phyloP scores from a whole-genome alignment of 1,139 yeast genomes.

The Candida dubliniensis region DNA sequence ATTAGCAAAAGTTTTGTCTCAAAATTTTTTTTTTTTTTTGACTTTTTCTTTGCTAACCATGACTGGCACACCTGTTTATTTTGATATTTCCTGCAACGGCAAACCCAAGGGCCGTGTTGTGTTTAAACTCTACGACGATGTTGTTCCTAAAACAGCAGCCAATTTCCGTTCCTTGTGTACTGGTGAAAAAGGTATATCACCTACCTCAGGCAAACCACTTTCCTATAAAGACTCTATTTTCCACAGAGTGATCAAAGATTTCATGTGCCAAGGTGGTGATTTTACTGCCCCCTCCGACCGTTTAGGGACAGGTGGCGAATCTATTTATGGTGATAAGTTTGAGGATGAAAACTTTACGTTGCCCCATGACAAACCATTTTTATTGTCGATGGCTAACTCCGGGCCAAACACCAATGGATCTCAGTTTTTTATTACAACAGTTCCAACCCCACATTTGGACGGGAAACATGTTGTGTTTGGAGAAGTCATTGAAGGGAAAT shows the following conservation, averaged over 20 bases:
- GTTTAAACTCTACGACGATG: conserved; percentile 73
- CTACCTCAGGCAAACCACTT: conserved; percentile 59
- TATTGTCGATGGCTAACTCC: conserved; percentile 94
- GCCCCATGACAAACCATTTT: conserved; percentile 79
- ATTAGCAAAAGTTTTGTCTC: no score
- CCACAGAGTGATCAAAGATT: conserved; percentile 88
- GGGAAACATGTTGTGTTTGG: conserved; percentile 98
- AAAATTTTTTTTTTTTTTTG: neutral
- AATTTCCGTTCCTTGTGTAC: conserved; percentile 90
- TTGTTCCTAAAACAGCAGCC: conserved; percentile 91
- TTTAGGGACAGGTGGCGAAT: conserved; percentile 87
- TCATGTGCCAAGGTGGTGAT: conserved; percentile 98
- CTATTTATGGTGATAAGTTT: conserved; percentile 92
- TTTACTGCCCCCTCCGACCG: conserved; percentile 67
- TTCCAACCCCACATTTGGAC: conserved; percentile 79
- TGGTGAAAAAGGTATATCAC: conserved; percentile 78
- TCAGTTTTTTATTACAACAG: conserved; percentile 90
- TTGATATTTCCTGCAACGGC: conserved; percentile 72
- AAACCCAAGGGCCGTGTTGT: conserved; percentile 69
- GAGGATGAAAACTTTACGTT: conserved; percentile 85
- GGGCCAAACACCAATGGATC: conserved; percentile 96
- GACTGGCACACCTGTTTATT: conserved; percentile 45
- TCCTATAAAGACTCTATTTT: conserved; percentile 77
- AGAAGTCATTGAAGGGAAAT: conserved; percentile 77
- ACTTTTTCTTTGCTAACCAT: neutral